phyloP scores from a whole-genome alignment of 2,329 filamentous ascomycete species.

The Pezicula carpinea region DNA sequence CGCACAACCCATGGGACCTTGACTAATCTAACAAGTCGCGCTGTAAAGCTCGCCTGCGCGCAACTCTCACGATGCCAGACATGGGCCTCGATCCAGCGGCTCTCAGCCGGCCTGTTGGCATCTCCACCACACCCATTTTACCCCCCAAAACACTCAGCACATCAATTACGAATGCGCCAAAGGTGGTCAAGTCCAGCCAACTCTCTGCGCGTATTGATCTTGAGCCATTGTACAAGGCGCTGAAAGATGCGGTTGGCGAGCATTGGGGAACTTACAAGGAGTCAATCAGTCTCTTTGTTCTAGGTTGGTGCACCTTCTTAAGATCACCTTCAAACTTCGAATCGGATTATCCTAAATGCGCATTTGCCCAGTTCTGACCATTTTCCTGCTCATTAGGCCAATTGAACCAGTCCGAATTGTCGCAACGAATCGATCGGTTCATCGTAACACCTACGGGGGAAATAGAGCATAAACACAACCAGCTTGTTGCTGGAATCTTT shows the following conservation, averaged over 20 bases:
- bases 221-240: conserved; percentile 57
- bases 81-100: conserved; percentile 69
- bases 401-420: conserved; percentile 58
- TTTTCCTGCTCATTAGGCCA: conserved; percentile 41
- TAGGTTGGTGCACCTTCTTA: conserved; percentile 42
- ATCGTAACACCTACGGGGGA: conserved; percentile 48
- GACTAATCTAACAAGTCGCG: conserved; percentile 18
- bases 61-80: conserved; percentile 51
- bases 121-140: conserved; percentile 54
- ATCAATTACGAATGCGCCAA: conserved; percentile 40
- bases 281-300: conserved; percentile 55
- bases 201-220: conserved; percentile 64
- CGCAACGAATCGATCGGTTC: conserved; percentile 55
- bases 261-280: conserved; percentile 64
- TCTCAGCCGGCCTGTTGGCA: conserved; percentile 56
- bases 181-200: conserved; percentile 52
- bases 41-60: conserved; percentile 20
- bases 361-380: conserved; percentile 24
- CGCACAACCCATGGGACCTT: conserved; percentile 23
- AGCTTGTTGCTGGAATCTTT: conserved; percentile 62
- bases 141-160: conserved; percentile 53
- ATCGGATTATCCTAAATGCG: not conserved
- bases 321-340: conserved; percentile 3
- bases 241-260: conserved; percentile 58
- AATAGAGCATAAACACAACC: conserved; percentile 61